Evolutionary conservation across 345 rosid genomes (phyloP).

Genomic region (Sonneratia alba): DNA sequence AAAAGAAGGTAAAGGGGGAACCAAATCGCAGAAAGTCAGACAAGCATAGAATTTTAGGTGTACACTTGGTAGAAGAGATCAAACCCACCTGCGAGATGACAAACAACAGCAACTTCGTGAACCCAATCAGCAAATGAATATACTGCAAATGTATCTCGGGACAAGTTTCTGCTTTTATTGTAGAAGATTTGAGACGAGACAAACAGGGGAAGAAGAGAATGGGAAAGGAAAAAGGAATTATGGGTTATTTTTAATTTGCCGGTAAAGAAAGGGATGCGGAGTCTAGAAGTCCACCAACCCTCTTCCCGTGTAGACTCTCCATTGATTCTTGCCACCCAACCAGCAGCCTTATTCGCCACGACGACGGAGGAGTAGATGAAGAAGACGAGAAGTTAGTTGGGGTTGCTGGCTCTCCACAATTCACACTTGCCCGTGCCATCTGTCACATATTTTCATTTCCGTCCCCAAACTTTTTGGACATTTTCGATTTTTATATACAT

Average conservation of each 20-base stretch:
- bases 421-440: not conserved
- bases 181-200: not conserved
- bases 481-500: not conserved
- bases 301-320: not conserved
- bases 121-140: not conserved
- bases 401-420: not conserved
- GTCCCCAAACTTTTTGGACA: not conserved
- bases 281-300: constrained; percentile 1
- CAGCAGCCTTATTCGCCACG: not conserved
- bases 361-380: not conserved
- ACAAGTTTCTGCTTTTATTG: not conserved
- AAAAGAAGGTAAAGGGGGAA: not conserved
- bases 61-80: not conserved
- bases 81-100: not conserved
- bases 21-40: not conserved
- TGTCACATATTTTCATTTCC: not conserved
- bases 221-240: not conserved
- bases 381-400: not conserved
- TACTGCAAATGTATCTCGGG: not conserved
- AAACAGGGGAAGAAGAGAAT: not conserved
- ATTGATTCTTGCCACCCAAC: not conserved
- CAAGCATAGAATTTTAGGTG: not conserved
- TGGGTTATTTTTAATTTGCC: not conserved
- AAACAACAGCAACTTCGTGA: not conserved
- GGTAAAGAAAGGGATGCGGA: not conserved